Conservation (phyloP, 495 filamentous ascomycete genomes). For the Neurospora sp. region DNA sequence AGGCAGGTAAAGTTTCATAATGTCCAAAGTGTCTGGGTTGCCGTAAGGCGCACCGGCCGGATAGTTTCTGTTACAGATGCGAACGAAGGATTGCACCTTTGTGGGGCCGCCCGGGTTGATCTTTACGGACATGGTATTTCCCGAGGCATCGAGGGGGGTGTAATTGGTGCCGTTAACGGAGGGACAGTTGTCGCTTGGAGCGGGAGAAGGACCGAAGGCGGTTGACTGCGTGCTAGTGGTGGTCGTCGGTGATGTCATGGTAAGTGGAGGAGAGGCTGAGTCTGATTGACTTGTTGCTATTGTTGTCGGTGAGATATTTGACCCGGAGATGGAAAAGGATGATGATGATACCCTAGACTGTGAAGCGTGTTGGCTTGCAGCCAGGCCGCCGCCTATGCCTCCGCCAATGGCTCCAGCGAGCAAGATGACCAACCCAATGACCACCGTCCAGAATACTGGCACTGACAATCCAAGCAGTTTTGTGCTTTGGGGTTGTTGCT, state of each 20-base stretch:
- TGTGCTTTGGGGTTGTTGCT: background rate
- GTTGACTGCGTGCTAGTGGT: background rate
- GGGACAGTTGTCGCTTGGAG: slow-evolving; percentile 20
- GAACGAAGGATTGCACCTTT: slow-evolving; percentile 16
- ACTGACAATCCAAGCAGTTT: slow-evolving; percentile 23
- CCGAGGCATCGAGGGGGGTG: slow-evolving; percentile 18
- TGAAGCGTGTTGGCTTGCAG: background rate
- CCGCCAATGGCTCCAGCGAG: slow-evolving; percentile 24
- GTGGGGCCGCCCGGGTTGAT: background rate
- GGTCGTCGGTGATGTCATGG: slow-evolving; percentile 7
- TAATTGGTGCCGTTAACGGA: slow-evolving; percentile 14
- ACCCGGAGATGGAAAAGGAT: slow-evolving; percentile 3
- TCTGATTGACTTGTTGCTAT: background rate
- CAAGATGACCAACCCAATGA: slow-evolving; percentile 17
- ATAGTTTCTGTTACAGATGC: slow-evolving; percentile 26
- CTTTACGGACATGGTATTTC: slow-evolving; percentile 10
- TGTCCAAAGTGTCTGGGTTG: slow-evolving; percentile 19
- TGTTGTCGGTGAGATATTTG: background rate
- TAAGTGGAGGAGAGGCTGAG: background rate
- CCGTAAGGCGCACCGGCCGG: slow-evolving; percentile 8
- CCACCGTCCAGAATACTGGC: slow-evolving; percentile 19
- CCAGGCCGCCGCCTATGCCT: slow-evolving; percentile 21
- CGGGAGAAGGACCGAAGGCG: background rate
- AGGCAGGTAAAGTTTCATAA: slow-evolving; percentile 24
- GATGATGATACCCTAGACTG: background rate